These are phyloP conservation scores for Suillus luteus DNA, from an alignment of 768 basidiomycete genomes.

Conservation along the genomic window DNA sequence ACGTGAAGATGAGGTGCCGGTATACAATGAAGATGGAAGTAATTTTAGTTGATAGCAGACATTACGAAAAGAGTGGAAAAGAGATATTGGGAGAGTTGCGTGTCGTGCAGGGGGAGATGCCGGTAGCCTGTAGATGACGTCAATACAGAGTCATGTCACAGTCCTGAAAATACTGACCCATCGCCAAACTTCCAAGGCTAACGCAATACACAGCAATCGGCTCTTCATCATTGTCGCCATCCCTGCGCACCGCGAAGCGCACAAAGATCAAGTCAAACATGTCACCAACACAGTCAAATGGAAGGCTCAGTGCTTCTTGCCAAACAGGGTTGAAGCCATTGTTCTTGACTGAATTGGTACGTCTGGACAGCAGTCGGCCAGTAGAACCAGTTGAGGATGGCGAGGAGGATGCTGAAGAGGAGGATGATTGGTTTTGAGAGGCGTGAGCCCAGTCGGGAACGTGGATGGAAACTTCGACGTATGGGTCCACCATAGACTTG, in stretches of 20 bases:
- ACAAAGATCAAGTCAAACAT: conserved; percentile 88
- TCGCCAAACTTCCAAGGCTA: conserved; percentile 68
- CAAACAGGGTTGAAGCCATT: conserved; percentile 94
- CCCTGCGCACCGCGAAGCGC: conserved; percentile 71
- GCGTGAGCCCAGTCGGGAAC: conserved; percentile 67
- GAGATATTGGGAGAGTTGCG: conserved; percentile 82
- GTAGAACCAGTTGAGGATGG: conserved; percentile 29
- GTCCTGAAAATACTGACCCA: conserved; percentile 46
- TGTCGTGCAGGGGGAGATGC: conserved; percentile 88
- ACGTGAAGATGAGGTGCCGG: neutral
- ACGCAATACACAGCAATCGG: conserved; percentile 76
- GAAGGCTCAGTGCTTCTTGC: conserved; percentile 67
- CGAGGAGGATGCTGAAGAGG: conserved; percentile 10
- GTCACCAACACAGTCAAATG: conserved; percentile 74
- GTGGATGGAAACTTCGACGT: conserved; percentile 78
- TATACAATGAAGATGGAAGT: neutral
- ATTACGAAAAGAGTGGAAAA: conserved; percentile 93
- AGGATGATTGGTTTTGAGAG: conserved; percentile 21
- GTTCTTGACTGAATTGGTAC: conserved; percentile 70
- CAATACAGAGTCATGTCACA: neutral
- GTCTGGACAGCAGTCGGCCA: conserved; percentile 49
- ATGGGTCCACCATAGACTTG: conserved; percentile 65
- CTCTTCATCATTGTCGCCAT: conserved; percentile 58
- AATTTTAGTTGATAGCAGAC: conserved; percentile 42
- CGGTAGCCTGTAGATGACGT: conserved; percentile 64